Evolutionary conservation across 2,329 filamentous ascomycete genomes (phyloP).

Genomic region (Neofusicoccum ribis): DNA sequence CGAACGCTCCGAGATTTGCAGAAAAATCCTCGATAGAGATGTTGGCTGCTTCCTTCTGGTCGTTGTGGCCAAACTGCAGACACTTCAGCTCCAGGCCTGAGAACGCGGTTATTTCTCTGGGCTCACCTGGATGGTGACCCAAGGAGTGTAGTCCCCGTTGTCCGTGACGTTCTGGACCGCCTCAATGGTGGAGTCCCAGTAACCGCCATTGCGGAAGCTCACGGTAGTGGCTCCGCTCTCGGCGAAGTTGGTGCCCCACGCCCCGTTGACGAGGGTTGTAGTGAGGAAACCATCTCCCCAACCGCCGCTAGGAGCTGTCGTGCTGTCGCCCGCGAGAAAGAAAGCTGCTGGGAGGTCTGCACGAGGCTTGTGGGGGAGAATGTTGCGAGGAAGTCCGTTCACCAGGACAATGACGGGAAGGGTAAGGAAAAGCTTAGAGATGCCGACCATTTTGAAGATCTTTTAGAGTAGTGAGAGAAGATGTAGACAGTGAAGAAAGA

Average conservation of each 20-base stretch:
- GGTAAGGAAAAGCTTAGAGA: too few relatives aligned
- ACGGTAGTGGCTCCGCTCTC: slow-evolving; percentile 52
- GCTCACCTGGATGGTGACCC: slow-evolving; percentile 53
- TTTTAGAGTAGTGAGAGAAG: too few relatives aligned
- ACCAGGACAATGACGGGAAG: neutral
- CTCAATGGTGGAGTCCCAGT: slow-evolving; percentile 53
- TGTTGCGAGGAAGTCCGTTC: neutral
- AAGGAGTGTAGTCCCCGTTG: slow-evolving; percentile 43
- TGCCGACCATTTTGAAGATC: too few relatives aligned
- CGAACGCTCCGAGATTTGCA: slow-evolving; percentile 50
- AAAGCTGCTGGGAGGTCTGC: slow-evolving; percentile 22
- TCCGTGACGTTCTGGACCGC: slow-evolving; percentile 40
- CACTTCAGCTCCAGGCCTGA: neutral
- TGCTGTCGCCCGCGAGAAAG: slow-evolving; percentile 39
- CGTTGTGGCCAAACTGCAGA: slow-evolving; percentile 62
- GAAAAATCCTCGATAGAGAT: slow-evolving; percentile 52
- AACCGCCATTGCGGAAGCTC: slow-evolving; percentile 53
- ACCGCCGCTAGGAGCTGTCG: slow-evolving; percentile 39
- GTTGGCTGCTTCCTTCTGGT: slow-evolving; percentile 54
- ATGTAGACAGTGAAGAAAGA: too few relatives aligned
- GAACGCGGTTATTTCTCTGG: neutral
- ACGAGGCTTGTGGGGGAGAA: neutral
- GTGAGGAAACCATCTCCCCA: slow-evolving; percentile 61
- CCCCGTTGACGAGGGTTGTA: slow-evolving; percentile 48
- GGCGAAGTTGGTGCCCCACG: slow-evolving; percentile 56